A percentile compares a stretch with the other conserved stretches of the same genome.
Conservation (phyloP, 768 basidiomycete species). For the Tulasnella sp. region DNA sequence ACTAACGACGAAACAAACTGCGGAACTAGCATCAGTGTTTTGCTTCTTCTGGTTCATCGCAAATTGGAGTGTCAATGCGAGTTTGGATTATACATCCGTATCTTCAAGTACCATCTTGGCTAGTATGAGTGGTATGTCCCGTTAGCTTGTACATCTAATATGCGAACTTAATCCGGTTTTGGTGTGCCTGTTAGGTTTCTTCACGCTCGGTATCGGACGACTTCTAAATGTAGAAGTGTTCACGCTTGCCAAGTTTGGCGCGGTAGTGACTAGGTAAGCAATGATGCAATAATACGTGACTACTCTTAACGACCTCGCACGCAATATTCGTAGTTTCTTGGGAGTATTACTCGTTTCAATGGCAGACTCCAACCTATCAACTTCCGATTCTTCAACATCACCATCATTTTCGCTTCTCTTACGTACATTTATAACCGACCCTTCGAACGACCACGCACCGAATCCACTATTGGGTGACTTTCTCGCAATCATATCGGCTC, state of each 20-base stretch:
- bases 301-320: no score
- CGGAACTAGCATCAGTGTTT: conserved; percentile 62
- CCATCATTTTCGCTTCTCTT: background rate
- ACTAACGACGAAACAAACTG: conserved; percentile 57
- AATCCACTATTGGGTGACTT: conserved; percentile 57
- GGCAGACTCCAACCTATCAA: conserved; percentile 1
- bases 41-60: conserved; percentile 89
- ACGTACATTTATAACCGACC: conserved; percentile 3
- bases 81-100: conserved; percentile 81
- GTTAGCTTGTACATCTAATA: background rate
- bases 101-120: conserved; percentile 84
- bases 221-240: conserved; percentile 70
- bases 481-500: conserved; percentile 78
- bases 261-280: conserved; percentile 63
- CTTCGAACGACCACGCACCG: background rate
- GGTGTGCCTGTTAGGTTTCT: conserved; percentile 51
- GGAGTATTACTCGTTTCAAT: conserved; percentile 17
- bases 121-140: conserved; percentile 66
- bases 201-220: conserved; percentile 75
- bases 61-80: conserved; percentile 81
- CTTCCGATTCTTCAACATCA: no score
- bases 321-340: conserved; percentile 13
- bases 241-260: conserved; percentile 54
- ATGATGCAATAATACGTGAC: background rate
- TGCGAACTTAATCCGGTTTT: background rate